Evolutionary conservation across 1,284 basidiomycete species (phyloP), one percentile per base, ranked within the genome.

Genomic region (Psilocybe mexicana): DNA sequence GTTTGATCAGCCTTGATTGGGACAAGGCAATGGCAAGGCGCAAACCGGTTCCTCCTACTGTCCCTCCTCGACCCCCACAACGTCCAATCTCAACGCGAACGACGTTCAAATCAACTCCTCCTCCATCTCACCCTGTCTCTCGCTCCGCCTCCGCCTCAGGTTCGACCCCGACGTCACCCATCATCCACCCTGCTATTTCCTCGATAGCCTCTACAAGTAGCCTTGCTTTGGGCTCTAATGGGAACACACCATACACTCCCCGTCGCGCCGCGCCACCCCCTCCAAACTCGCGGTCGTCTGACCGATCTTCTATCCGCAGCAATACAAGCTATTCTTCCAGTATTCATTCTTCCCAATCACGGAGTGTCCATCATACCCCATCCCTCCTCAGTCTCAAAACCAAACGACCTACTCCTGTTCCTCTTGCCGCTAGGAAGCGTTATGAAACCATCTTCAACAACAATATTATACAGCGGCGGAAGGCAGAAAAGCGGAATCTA

Each of bases 371-470:
- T 38, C 33, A 55, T 33, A 53, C 57, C 5, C 60, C 65, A 3
- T 59, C 63, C 7, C 40, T 60, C n/a, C 57, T 62, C 35, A 61
- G 60, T 44, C 33, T 69, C 26, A 72, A 72, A 54, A 63, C 67
- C 54, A 76, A 78, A 38, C 80, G 87, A 4, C 82, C 83, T 2
- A 83, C 87, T 0, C 88, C 88, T 2, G 77, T 90, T 1, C 89
- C 90, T 2, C 71, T 82, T 8, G 76, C 81, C 1, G 84, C 85
- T 5, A 81, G 83, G 18, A 75, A 72, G 47, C 81, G 90, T 6
- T 92, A 91, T 65, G 87, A 90, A 57, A 70, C 70, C 1, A 76
- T 92, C 1, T 92, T 92, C 67, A 72, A 77, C 18, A 75, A 75
- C 40, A 89, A 87, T 64, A 70, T 87, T 6, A 66, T 80, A 3